Conservation (phyloP, 768 basidiomycete species). For the Pulveroboletus frians region DNA sequence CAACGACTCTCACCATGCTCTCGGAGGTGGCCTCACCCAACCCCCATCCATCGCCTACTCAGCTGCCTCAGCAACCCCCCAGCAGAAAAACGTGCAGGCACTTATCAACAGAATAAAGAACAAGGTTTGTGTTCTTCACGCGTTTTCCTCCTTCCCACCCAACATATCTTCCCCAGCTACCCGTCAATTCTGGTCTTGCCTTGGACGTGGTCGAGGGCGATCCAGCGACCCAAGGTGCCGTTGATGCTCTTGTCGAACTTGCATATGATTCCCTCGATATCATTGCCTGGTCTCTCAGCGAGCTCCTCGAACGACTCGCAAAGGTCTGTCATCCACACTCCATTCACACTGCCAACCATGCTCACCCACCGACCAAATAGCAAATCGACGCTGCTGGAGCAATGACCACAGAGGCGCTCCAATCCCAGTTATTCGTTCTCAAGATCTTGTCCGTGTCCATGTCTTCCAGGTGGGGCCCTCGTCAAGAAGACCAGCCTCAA, state of each 20-base stretch:
- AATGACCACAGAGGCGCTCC: constrained; percentile 64
- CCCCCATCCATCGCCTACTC: constrained; percentile 36
- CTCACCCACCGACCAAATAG: constrained; percentile 29
- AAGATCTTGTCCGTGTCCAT: constrained; percentile 76
- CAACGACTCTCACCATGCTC: constrained; percentile 54
- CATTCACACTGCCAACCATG: neutral
- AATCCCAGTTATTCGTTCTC: constrained; percentile 82
- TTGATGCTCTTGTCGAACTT: constrained; percentile 76
- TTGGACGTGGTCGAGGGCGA: constrained; percentile 74
- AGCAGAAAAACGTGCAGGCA: constrained; percentile 78
- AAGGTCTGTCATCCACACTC: constrained; percentile 46
- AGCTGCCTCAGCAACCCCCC: constrained; percentile 46
- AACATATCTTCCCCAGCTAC: constrained; percentile 50
- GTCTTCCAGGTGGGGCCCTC: constrained; percentile 64
- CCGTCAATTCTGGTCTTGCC: constrained; percentile 74
- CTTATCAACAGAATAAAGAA: constrained; percentile 76
- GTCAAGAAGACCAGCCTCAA: constrained; percentile 38
- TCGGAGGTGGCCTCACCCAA: constrained; percentile 29
- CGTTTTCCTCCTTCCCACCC: neutral
- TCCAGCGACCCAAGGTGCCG: constrained; percentile 65
- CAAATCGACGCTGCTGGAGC: constrained; percentile 51
- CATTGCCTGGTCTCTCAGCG: constrained; percentile 72
- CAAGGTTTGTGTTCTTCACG: constrained; percentile 48
- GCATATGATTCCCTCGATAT: constrained; percentile 73
- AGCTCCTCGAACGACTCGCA: constrained; percentile 70